Base-by-base conservation (phyloP, 495 filamentous ascomycete species). In the Trichoderma gamsii region DNA sequence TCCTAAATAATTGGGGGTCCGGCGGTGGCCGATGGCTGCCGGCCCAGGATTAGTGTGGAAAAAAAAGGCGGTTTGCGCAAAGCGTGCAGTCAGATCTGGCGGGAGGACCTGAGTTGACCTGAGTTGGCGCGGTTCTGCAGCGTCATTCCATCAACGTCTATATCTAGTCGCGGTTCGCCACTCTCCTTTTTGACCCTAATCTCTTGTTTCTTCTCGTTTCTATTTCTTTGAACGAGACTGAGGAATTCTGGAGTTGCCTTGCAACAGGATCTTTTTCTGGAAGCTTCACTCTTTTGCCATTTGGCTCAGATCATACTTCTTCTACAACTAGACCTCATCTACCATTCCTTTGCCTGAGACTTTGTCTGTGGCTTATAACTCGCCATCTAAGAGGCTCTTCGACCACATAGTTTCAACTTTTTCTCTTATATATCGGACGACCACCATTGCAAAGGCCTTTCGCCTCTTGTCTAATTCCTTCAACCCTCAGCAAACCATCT, bases 1-100 rank as follows among this genome's bases (percentile, higher is more conserved):
- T 61, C 25, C 27, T 25, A 8, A 29, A 18, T 35, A 13, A 61
- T 18, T 18, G 23, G 56, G 56, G 56, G 56, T 2, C 56, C 56
- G 56, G 56, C 56, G 56, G 25, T 61, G 56, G 56, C 56, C 56
- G 56, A 61, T 61, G 56, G 25, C 56, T 61, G 56, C 56, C 56
- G 56, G 56, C 27, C 44, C n/a, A 49, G 13, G 56, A 21, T 15
- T 59, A 21, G n/a, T 12, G 13, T 25, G 12, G n/a, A n/a, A 29
- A 61, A 8, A 29, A 61, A 25, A 13, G 51, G 23, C 56, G n/a
- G 27, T 21, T 51, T 15, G 38, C 63, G 38, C n/a, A 21, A 18
- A 29, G 29, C 29, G 29, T 29, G 56, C 23, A 23, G 23, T 32
- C 25, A 21, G 49, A 46, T 46, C 51, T 16, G 44, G 44, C 44